Conservation (phyloP, 371 early-diverging fungal species). For the Actinomortierella wolfii region DNA sequence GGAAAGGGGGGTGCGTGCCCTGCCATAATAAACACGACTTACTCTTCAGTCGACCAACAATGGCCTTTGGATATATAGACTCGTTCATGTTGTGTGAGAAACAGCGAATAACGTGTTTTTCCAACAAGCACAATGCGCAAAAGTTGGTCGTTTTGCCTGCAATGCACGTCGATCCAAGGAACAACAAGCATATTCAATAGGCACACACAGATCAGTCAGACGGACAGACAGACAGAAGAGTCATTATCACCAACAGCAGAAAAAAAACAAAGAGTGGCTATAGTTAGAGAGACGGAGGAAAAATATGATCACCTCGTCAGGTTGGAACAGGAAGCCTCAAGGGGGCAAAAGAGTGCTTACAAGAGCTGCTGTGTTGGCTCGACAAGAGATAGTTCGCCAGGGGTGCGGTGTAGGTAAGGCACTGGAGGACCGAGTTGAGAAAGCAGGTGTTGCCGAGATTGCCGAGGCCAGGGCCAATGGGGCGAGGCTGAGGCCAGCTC, state of each 20-base stretch:
- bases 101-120: slow-evolving; percentile 56
- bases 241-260: neutral
- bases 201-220: neutral
- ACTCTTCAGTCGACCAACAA: slow-evolving; percentile 73
- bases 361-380: slow-evolving; percentile 55
- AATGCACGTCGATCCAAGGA: neutral
- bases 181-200: neutral
- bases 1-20: too few relatives aligned
- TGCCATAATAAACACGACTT: slow-evolving; percentile 19
- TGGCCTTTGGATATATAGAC: slow-evolving; percentile 69
- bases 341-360: slow-evolving; percentile 37
- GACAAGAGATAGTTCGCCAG: slow-evolving; percentile 76
- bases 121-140: slow-evolving; percentile 69
- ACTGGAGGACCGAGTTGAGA: slow-evolving; percentile 92
- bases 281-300: neutral
- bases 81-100: slow-evolving; percentile 51
- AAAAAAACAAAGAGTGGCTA: neutral
- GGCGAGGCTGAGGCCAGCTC: slow-evolving; percentile 59
- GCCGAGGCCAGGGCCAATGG: slow-evolving; percentile 79
- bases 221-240: neutral
- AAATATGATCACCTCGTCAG: neutral
- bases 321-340: too few relatives aligned
- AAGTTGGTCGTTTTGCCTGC: slow-evolving; percentile 58
- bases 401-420: slow-evolving; percentile 87
- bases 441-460: slow-evolving; percentile 97